phyloP scores from a whole-genome alignment of 2,329 filamentous ascomycete species.

The Colletotrichum coccodes region DNA sequence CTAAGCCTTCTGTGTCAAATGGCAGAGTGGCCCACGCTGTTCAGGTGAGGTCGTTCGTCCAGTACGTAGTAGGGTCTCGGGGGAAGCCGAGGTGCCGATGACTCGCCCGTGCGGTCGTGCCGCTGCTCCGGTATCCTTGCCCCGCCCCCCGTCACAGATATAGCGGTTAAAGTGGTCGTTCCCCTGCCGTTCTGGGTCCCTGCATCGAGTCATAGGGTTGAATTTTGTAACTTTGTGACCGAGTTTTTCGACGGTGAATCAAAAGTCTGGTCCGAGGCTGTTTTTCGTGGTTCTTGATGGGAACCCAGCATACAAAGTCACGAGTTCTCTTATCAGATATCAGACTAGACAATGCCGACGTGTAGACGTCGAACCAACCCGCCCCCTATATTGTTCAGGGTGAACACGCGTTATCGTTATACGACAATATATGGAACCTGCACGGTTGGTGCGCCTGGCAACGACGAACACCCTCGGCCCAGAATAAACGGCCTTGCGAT shows the following conservation, averaged over 20 bases:
- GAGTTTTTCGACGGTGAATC: background rate
- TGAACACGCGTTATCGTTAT: too few relatives aligned
- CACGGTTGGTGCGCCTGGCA: too few relatives aligned
- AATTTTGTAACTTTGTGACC: background rate
- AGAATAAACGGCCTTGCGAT: too few relatives aligned
- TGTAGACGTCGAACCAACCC: too few relatives aligned
- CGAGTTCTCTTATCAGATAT: background rate
- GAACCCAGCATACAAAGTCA: background rate
- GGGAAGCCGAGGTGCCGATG: background rate
- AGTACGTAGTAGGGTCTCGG: background rate
- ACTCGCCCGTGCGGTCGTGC: conserved; percentile 17
- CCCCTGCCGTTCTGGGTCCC: background rate
- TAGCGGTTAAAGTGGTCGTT: background rate
- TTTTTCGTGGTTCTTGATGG: background rate
- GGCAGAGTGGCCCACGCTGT: background rate
- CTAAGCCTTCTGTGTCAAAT: conserved; percentile 25
- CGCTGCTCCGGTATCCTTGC: conserved; percentile 12
- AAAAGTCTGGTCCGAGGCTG: background rate
- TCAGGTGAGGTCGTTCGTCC: background rate
- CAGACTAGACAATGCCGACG: too few relatives aligned
- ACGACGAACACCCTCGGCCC: too few relatives aligned
- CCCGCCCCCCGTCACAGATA: conserved; percentile 21
- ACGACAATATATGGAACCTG: too few relatives aligned
- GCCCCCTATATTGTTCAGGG: too few relatives aligned
- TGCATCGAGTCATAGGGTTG: background rate